Percentiles rank a stretch among this genome's conserved stretches.
phyloP scores from a whole-genome alignment of 202 grass and related monocot genomes.

The Brachypodium distachyon region DNA sequence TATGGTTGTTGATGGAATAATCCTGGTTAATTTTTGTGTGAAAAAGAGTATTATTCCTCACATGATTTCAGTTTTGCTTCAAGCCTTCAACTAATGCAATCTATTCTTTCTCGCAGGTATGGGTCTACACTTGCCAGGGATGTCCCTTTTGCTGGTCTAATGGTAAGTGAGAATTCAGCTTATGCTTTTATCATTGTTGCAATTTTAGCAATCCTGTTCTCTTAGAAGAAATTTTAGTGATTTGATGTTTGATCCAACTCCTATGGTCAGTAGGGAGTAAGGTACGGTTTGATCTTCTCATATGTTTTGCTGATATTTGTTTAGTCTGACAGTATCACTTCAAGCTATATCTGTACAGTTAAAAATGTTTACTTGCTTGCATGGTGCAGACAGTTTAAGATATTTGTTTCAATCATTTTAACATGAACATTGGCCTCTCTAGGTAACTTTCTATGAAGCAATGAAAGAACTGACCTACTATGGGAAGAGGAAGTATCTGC shows the following conservation, averaged over 20 bases:
- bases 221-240: neutral
- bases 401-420: neutral
- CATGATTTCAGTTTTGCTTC: slow-evolving; percentile 18
- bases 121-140: slow-evolving; percentile 98
- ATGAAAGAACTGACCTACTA: slow-evolving; percentile 58
- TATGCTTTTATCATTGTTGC: neutral
- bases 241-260: neutral
- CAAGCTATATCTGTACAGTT: neutral
- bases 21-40: neutral
- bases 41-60: neutral
- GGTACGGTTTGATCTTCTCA: neutral
- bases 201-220: neutral
- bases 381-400: neutral
- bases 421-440: slow-evolving; percentile 15
- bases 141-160: slow-evolving; percentile 96
- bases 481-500: slow-evolving; percentile 55
- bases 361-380: neutral
- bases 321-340: neutral
- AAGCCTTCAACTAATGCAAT: neutral
- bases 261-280: neutral
- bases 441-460: slow-evolving; percentile 95
- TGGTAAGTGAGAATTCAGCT: slow-evolving; percentile 48
- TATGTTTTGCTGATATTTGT: neutral
- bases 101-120: slow-evolving; percentile 48
- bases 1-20: neutral